A percentile compares a stretch with the other conserved stretches of the same genome.
These are phyloP conservation scores for Ophiostoma novo-ulmi DNA, from an alignment of 2,329 filamentous ascomycete species.

Conservation along the genomic window DNA sequence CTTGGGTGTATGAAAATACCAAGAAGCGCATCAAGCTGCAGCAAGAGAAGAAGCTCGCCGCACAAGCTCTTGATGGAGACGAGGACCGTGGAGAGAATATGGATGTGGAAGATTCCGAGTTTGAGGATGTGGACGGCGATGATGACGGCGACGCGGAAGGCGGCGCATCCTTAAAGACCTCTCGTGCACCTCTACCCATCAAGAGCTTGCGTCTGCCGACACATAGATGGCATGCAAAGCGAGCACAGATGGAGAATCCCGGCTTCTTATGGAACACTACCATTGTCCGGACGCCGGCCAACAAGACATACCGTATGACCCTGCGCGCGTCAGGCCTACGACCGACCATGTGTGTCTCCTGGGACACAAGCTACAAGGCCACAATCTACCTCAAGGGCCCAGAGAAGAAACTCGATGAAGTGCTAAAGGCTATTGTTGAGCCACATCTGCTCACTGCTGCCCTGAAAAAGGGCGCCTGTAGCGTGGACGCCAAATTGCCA, in stretches of 20 bases:
- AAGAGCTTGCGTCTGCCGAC: conserved; percentile 94
- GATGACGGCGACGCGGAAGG: conserved; percentile 34
- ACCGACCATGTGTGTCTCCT: conserved; percentile 64
- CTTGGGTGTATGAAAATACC: conserved; percentile 28
- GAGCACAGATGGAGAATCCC: conserved; percentile 77
- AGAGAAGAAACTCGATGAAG: conserved; percentile 15
- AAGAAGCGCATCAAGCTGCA: conserved; percentile 33
- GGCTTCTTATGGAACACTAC: conserved; percentile 87
- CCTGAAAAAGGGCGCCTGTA: conserved; percentile 19
- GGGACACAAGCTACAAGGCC: conserved; percentile 93
- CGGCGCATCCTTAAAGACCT: conserved; percentile 33
- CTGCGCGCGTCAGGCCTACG: conserved; percentile 71
- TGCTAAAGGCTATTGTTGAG: conserved; percentile 24
- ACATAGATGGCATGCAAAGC: conserved; percentile 88
- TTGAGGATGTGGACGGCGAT: background rate
- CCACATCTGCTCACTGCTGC: conserved; percentile 20
- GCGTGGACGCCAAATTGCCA: conserved; percentile 26
- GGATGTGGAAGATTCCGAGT: background rate
- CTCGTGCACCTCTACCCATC: conserved; percentile 70
- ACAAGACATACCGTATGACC: conserved; percentile 83
- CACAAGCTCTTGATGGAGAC: background rate
- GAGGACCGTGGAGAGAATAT: background rate
- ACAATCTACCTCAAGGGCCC: conserved; percentile 72
- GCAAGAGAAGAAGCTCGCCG: conserved; percentile 24
- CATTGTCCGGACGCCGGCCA: conserved; percentile 75